These are phyloP conservation scores for Penicillium sp. DNA, from an alignment of 2,329 filamentous ascomycete species.

Conservation along the genomic window DNA sequence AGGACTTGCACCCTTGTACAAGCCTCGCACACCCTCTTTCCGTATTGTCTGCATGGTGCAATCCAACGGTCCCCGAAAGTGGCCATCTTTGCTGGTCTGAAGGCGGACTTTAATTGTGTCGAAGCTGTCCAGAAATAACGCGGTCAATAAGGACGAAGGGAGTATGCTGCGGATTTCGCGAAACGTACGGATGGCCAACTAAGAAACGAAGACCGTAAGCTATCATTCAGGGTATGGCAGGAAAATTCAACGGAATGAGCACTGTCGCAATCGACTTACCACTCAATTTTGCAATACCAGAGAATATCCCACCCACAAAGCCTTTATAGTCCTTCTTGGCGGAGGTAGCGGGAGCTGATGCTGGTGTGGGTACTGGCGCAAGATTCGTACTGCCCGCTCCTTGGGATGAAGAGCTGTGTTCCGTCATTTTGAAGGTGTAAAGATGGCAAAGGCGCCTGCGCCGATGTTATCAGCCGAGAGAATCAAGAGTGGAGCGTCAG, in stretches of 20 bases:
- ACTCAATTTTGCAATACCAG: slow-evolving; percentile 83
- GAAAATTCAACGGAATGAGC: not conserved
- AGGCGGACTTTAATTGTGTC: slow-evolving; percentile 96
- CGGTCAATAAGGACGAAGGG: not conserved
- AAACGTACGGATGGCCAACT: slow-evolving; percentile 61
- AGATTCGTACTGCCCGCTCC: slow-evolving; percentile 3
- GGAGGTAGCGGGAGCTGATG: not conserved
- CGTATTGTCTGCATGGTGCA: slow-evolving; percentile 81
- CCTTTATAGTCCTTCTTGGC: slow-evolving; percentile 72
- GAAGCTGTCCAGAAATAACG: slow-evolving; percentile 57
- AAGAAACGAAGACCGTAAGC: not conserved
- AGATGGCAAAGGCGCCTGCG: slow-evolving; percentile 15
- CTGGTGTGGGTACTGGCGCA: slow-evolving; percentile 13
- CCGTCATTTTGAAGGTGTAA: slow-evolving; percentile 1
- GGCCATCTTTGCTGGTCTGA: slow-evolving; percentile 75
- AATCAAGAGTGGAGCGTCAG: not conserved
- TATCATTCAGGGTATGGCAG: not conserved
- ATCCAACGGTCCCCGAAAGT: slow-evolving; percentile 83
- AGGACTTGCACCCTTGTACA: slow-evolving; percentile 94
- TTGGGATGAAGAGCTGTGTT: not conserved
- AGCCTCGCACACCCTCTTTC: slow-evolving; percentile 77
- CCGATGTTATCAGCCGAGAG: slow-evolving; percentile 14
- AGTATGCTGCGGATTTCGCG: not conserved
- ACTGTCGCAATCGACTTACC: slow-evolving; percentile 54
- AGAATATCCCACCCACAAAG: slow-evolving; percentile 97